These are phyloP conservation scores for Fusarium avenaceum DNA, from an alignment of 2,329 filamentous ascomycete genomes.

Conservation along the genomic window DNA sequence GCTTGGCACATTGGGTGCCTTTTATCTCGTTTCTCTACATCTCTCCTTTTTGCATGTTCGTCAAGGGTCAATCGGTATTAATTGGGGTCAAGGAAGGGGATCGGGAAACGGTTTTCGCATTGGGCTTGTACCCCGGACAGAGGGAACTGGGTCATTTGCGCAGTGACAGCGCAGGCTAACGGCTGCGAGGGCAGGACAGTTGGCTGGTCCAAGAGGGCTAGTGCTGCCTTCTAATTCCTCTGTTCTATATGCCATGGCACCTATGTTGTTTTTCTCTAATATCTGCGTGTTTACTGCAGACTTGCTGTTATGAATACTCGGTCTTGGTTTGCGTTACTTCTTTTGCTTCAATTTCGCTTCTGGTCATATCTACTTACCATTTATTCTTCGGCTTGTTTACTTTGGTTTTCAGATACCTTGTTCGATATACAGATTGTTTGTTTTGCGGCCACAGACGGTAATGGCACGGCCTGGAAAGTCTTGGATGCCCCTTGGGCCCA, in stretches of 20 bases:
- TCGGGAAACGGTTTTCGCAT: slow-evolving; percentile 48
- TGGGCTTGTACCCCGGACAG: slow-evolving; percentile 47
- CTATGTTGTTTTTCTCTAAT: slow-evolving; percentile 54
- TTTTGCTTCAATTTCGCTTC: slow-evolving; percentile 41
- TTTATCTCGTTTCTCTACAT: slow-evolving; percentile 24
- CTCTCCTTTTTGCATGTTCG: slow-evolving; percentile 43
- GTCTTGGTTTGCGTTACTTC: slow-evolving; percentile 41
- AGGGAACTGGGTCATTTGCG: slow-evolving; percentile 51
- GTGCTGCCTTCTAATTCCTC: slow-evolving; percentile 58
- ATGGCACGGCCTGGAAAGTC: slow-evolving; percentile 36
- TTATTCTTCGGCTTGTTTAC: slow-evolving; percentile 40
- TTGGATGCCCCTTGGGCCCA: slow-evolving; percentile 28
- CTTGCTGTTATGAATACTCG: slow-evolving; percentile 29
- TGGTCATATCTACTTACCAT: slow-evolving; percentile 45
- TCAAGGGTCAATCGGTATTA: slow-evolving; percentile 48
- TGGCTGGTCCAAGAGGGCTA: slow-evolving; percentile 67
- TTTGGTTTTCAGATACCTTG: slow-evolving; percentile 68
- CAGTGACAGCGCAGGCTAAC: slow-evolving; percentile 59
- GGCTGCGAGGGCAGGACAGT: slow-evolving; percentile 58
- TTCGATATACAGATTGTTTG: slow-evolving; percentile 66
- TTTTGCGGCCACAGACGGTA: slow-evolving; percentile 48
- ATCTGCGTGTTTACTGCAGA: slow-evolving; percentile 41
- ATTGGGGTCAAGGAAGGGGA: slow-evolving; percentile 48
- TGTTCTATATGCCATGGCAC: slow-evolving; percentile 57
- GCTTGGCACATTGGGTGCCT: slow-evolving; percentile 34